Evolutionary conservation across 2,329 filamentous ascomycete species (phyloP), one percentile per base, ranked within the genome.

Genomic region (Xylariaceae sp.): DNA sequence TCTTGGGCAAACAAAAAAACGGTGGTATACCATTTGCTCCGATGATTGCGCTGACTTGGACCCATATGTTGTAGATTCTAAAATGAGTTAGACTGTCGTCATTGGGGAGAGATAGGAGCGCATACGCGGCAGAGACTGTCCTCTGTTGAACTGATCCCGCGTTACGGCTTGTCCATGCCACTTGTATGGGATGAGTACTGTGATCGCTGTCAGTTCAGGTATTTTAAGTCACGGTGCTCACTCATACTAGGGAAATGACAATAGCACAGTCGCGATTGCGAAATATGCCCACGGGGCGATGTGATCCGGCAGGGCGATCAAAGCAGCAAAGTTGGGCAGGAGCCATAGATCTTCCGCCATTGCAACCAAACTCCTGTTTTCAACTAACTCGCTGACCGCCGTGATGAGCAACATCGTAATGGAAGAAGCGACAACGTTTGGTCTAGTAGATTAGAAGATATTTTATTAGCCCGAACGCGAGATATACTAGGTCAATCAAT

Each of bases 151-250:
- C 79, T 11, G 73, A 73, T 38, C 77, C 77, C 0, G 77, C 72
- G 53, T 82, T 82, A 40, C 77, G 68, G 22, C 74, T 78, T 3
- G 72, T 77, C 66, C 77, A 77, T 0, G 76, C 78, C 3, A 80
- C 78, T 27, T 80, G 67, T n/a, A 82, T 75, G 0, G 79, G 76
- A 55, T 82, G 75, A 5, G 62, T 61, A 43, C 62, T 63, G 21
- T 27, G 12, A 49, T 7, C 4, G 36, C 1, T 6, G 4, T 20
- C 3, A 10, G 4, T 23, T 52, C 34, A 45, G 37, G 16, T 46
- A 12, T 5, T 3, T 7, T 19, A 14, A 8, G 2, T 19, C 4
- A 22, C 1, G 21, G 11, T 37, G 49, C 56, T 51, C n/a, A n/a
- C n/a, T n/a, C n/a, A n/a, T 48, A 74, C 61, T 79, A 79, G 2